Evolutionary conservation across 495 filamentous ascomycete genomes (phyloP).

Genomic region (Xylaria acuta): DNA sequence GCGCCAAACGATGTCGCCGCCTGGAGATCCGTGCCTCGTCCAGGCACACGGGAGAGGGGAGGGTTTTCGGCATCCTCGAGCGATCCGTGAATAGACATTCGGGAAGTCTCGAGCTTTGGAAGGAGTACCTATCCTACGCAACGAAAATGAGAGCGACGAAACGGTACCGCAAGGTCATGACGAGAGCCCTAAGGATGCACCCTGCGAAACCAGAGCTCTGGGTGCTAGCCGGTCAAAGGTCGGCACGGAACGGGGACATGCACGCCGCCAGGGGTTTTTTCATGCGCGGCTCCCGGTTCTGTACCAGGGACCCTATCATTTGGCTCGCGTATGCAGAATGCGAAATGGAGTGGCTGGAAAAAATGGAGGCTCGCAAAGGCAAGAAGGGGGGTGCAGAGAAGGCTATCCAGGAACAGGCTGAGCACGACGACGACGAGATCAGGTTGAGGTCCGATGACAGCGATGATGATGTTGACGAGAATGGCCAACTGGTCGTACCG

Average conservation of each 20-base stretch:
- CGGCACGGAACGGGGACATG: conserved; percentile 84
- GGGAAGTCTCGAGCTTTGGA: conserved; percentile 84
- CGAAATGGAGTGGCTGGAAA: conserved; percentile 89
- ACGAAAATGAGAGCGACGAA: conserved; percentile 76
- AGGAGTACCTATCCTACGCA: conserved; percentile 87
- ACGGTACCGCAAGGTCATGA: conserved; percentile 78
- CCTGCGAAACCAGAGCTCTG: conserved; percentile 84
- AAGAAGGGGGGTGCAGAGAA: conserved; percentile 60
- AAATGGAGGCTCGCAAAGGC: conserved; percentile 74
- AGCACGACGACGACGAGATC: conserved; percentile 51
- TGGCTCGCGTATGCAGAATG: conserved; percentile 92
- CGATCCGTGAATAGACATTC: conserved; percentile 86
- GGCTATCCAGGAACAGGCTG: conserved; percentile 50
- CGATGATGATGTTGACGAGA: conserved; percentile 44
- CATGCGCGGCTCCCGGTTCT: conserved; percentile 90
- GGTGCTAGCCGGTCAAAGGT: conserved; percentile 80
- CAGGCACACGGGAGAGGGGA: conserved; percentile 71
- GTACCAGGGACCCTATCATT: conserved; percentile 68
- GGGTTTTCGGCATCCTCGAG: conserved; percentile 88
- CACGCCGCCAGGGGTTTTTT: conserved; percentile 77
- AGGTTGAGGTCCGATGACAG: conserved; percentile 45
- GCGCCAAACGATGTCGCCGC: conserved; percentile 79
- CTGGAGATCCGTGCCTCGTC: conserved; percentile 70
- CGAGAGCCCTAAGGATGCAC: conserved; percentile 79
- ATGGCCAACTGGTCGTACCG: conserved; percentile 47